Conservation (phyloP, 148 eudicot species). For the Amaranthus cruentus region DNA sequence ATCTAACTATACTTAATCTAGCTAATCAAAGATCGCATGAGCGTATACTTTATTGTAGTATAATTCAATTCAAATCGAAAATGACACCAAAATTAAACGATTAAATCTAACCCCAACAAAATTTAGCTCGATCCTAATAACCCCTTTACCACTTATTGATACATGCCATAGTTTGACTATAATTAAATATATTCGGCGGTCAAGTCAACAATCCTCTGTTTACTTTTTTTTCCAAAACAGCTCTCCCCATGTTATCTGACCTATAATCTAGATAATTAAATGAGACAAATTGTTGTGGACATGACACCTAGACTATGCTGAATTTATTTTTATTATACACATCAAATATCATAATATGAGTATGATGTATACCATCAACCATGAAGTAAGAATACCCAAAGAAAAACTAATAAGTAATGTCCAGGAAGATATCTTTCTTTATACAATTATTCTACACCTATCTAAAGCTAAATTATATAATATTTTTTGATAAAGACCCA, state of each 20-base stretch:
- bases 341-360: neutral
- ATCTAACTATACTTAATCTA: no score
- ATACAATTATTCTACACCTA: neutral
- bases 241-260: neutral
- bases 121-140: no score
- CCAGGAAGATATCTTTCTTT: neutral
- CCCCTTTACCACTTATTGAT: no score
- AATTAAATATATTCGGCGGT: neutral
- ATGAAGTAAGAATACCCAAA: slow-evolving; percentile 4
- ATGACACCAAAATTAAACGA: no score
- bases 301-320: neutral
- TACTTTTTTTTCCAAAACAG: no score
- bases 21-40: no score
- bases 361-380: neutral
- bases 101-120: no score
- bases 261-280: neutral
- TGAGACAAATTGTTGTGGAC: neutral
- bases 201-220: neutral
- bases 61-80: no score
- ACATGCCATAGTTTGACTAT: neutral
- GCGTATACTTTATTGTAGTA: no score
- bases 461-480: neutral
- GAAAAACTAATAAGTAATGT: neutral
- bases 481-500: neutral
- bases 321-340: neutral